These are phyloP conservation scores for Fusarium nelsonii DNA, from an alignment of 2,329 filamentous ascomycete species.

Conservation along the genomic window DNA sequence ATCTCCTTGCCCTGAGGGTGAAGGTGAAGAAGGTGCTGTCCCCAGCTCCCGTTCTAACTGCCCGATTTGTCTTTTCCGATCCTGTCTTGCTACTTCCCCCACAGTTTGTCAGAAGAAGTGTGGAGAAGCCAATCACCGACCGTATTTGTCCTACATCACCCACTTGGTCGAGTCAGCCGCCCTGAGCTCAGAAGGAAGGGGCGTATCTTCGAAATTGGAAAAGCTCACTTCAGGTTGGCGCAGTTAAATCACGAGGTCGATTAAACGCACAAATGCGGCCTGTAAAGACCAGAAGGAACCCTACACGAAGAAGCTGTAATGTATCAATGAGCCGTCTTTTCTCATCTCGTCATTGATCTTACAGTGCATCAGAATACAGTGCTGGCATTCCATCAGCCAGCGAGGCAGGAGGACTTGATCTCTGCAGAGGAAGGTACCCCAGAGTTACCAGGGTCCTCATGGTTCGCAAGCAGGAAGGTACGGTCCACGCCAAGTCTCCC, in stretches of 20 bases:
- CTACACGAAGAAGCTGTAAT: neutral
- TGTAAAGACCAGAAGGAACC: constrained; percentile 16
- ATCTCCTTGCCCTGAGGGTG: constrained; percentile 4
- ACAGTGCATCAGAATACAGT: neutral
- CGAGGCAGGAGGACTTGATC: neutral
- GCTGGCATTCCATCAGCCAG: neutral
- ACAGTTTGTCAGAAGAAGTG: constrained; percentile 45
- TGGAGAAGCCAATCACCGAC: constrained; percentile 47
- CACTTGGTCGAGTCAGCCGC: constrained; percentile 40
- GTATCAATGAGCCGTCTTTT: neutral
- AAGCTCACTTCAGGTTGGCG: constrained; percentile 29
- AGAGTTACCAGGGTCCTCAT: constrained; percentile 33
- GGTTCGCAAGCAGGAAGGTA: constrained; percentile 34
- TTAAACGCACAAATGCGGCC: constrained; percentile 43
- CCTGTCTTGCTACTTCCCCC: constrained; percentile 33
- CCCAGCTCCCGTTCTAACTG: constrained; percentile 34
- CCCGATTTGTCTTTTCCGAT: constrained; percentile 38
- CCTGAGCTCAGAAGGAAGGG: constrained; percentile 11
- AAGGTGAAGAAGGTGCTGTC: constrained; percentile 23
- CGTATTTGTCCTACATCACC: constrained; percentile 7
- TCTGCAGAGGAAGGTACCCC: constrained; percentile 38
- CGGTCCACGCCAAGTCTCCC: constrained; percentile 33
- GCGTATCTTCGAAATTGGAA: constrained; percentile 28
- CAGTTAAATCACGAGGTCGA: constrained; percentile 42
- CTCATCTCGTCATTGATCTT: constrained; percentile 18